Conservation (phyloP, 2,329 filamentous ascomycete genomes). For the Pestalotiopsis sp. region DNA sequence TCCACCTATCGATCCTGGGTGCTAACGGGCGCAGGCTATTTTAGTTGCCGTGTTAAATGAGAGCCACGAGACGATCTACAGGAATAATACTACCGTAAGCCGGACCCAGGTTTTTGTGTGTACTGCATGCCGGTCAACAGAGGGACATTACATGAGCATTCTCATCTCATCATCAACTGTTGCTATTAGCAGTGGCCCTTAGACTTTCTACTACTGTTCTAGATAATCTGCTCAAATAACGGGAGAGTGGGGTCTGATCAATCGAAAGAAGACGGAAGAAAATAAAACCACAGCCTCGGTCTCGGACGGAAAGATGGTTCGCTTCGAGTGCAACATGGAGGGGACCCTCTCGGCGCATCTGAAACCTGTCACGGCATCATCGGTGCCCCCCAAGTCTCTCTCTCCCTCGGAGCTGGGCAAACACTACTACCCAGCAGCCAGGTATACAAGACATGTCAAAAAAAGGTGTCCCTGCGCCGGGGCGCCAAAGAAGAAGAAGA, state of each 20-base stretch:
- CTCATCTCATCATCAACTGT: background rate
- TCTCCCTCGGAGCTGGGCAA: too few species aligned
- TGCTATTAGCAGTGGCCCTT: background rate
- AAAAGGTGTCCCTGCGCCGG: background rate
- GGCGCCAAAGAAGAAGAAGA: background rate
- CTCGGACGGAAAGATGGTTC: background rate
- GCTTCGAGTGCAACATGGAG: background rate
- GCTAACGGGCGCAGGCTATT: background rate
- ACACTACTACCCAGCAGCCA: too few species aligned
- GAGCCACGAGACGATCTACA: background rate
- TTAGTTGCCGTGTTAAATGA: background rate
- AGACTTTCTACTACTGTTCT: background rate
- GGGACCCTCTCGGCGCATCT: background rate
- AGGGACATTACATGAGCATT: background rate
- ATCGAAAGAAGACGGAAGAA: background rate
- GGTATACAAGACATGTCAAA: background rate
- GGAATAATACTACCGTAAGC: background rate
- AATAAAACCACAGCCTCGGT: background rate
- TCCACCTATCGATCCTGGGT: background rate
- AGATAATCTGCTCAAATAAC: background rate
- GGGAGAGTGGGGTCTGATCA: background rate
- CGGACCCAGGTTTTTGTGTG: too few species aligned
- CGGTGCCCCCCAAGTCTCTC: background rate
- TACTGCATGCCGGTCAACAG: background rate
- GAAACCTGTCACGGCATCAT: slow-evolving; percentile 13